phyloP scores from a whole-genome alignment of 495 filamentous ascomycete genomes.

The Usnea hakonensis region DNA sequence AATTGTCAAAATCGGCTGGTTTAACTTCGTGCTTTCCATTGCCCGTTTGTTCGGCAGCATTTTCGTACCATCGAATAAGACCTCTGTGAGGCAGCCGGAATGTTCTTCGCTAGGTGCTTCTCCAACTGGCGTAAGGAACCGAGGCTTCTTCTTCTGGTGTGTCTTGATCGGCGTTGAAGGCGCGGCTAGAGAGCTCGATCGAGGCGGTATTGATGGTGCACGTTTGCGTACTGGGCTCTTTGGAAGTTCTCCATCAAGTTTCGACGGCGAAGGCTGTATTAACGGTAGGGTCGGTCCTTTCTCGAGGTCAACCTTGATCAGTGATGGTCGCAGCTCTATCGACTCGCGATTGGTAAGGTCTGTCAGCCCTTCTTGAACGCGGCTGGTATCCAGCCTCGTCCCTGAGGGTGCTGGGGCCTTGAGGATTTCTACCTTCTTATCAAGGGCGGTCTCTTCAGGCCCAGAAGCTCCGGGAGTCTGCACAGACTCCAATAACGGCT shows the following conservation, averaged over 20 bases:
- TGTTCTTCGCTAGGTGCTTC: background rate
- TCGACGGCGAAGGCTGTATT: background rate
- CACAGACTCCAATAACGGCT: background rate
- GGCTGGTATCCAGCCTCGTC: background rate
- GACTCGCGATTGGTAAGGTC: background rate
- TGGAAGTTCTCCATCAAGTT: background rate
- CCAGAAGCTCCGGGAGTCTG: background rate
- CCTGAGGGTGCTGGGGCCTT: background rate
- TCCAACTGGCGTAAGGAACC: background rate
- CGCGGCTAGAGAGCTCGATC: conserved; percentile 1
- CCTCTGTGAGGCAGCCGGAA: background rate
- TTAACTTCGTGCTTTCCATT: background rate
- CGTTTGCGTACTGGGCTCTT: conserved; percentile 6
- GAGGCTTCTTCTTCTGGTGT: conserved; percentile 11
- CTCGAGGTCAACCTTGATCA: background rate
- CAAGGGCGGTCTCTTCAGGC: background rate
- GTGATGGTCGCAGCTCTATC: background rate
- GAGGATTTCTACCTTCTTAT: background rate
- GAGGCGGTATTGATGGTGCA: conserved; percentile 2
- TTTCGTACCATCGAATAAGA: background rate
- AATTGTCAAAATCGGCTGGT: background rate
- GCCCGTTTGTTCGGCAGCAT: background rate
- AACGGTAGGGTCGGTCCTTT: too few species aligned
- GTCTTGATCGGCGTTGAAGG: conserved; percentile 11
- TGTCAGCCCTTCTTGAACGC: background rate